Evolutionary conservation across 495 filamentous ascomycete genomes (phyloP).

Genomic region (Trichoderma reesei): DNA sequence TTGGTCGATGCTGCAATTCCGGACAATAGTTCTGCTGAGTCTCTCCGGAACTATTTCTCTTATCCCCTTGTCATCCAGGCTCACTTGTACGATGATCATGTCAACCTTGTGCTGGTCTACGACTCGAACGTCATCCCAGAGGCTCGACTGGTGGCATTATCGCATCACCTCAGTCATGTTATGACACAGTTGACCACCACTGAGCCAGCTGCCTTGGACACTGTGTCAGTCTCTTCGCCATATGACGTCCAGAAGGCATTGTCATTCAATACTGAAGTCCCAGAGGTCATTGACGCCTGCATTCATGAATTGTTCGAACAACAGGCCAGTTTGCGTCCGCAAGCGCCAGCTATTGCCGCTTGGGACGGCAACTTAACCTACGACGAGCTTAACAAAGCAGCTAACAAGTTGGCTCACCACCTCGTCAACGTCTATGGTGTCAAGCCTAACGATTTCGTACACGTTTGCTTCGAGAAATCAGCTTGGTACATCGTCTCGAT

Average conservation of each 20-base stretch:
- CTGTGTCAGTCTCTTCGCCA: background rate
- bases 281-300: constrained; percentile 15
- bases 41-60: constrained; percentile 1
- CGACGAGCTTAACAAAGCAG: constrained; percentile 34
- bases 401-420: constrained; percentile 33
- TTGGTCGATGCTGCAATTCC: background rate
- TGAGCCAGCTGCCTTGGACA: background rate
- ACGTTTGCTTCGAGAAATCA: constrained; percentile 49
- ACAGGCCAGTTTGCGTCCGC: constrained; percentile 13
- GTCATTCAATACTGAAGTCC: background rate
- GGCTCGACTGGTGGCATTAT: background rate
- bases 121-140: constrained; percentile 1
- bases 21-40: background rate
- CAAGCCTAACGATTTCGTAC: constrained; percentile 41
- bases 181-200: background rate
- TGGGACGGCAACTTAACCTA: constrained; percentile 51
- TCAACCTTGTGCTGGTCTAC: background rate
- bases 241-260: background rate
- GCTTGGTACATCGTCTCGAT: constrained; percentile 40
- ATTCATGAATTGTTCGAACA: constrained; percentile 20
- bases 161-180: background rate
- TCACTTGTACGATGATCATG: background rate
- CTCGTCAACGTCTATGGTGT: constrained; percentile 34
- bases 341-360: constrained; percentile 19
- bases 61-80: constrained; percentile 7